A percentile compares a stretch with the other conserved stretches of the same genome.
Evolutionary conservation across 257 asterid species (phyloP).

Genomic region (Eustoma russellianum): DNA sequence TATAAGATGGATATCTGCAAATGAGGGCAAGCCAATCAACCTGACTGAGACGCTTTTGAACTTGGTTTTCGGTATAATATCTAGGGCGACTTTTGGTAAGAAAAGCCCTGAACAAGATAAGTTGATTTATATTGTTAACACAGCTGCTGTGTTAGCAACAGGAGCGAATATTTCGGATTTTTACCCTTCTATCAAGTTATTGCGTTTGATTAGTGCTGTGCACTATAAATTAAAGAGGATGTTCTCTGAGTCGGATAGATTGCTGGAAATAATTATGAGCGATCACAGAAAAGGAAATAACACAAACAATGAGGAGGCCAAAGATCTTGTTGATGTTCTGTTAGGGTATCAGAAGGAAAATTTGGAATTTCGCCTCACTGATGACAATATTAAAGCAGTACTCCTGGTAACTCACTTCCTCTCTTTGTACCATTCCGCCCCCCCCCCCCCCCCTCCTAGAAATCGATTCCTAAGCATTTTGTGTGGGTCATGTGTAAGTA

Average conservation of each 20-base stretch:
- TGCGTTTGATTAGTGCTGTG: conserved; percentile 8
- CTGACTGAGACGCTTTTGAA: neutral
- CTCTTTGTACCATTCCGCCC: no score
- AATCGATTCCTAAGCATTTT: no score
- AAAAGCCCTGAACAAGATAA: conserved; percentile 1
- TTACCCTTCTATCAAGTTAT: conserved; percentile 13
- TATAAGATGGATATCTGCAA: neutral
- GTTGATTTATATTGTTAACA: neutral
- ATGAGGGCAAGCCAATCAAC: neutral
- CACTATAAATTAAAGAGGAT: neutral
- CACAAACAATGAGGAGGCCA: conserved; percentile 1
- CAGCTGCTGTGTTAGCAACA: neutral
- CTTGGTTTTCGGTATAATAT: neutral
- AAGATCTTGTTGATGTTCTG: conserved; percentile 21
- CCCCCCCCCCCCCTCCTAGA: no score
- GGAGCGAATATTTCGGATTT: conserved; percentile 20
- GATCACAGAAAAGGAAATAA: conserved; percentile 10
- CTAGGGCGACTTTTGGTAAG: conserved; percentile 10
- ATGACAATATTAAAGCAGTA: conserved; percentile 16
- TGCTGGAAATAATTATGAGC: conserved; percentile 11
- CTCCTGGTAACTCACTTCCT: conserved; percentile 1
- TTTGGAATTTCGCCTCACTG: conserved; percentile 4
- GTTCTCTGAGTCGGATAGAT: neutral
- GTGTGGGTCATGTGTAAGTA: no score
- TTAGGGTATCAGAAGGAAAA: conserved; percentile 7